These are phyloP conservation scores for Phytophthora aleatoria DNA, from an alignment of 352 stramenopile species.

Conservation along the genomic window DNA sequence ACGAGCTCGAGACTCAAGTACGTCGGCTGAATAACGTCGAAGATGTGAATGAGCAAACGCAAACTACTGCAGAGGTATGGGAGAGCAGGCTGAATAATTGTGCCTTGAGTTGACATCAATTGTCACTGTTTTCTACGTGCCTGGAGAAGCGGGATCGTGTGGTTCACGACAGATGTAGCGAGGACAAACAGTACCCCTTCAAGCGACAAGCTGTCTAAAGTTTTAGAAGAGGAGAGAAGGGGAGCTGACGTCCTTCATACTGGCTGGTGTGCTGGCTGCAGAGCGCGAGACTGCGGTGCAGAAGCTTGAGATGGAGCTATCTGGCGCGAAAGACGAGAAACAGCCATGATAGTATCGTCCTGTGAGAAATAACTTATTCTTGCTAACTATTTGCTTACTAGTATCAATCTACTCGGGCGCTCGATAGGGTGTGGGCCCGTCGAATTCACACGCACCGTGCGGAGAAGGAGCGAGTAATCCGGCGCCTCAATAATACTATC, in stretches of 20 bases:
- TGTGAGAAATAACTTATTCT: neutral
- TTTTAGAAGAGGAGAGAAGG: neutral
- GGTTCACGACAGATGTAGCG: neutral
- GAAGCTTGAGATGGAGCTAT: neutral
- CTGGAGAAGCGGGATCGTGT: neutral
- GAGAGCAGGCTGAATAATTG: neutral
- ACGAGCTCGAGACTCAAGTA: slow-evolving; percentile 39
- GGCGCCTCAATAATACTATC: neutral
- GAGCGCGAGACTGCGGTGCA: neutral
- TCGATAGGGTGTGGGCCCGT: neutral
- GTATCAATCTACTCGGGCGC: neutral
- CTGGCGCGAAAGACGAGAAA: neutral
- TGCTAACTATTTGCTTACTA: too few species aligned
- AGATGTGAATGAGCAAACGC: neutral
- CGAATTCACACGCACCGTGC: neutral
- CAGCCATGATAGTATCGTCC: neutral
- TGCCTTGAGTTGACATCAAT: too few species aligned
- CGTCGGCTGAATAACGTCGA: neutral
- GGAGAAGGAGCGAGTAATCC: neutral
- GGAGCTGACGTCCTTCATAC: neutral
- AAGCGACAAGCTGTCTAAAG: neutral
- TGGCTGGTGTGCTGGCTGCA: neutral
- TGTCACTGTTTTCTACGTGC: neutral
- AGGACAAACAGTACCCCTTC: neutral
- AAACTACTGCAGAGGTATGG: neutral